Evolutionary conservation across 2,329 filamentous ascomycete genomes (phyloP), one percentile per base, ranked within the genome.

Genomic region (Dactylellina parvicollis): DNA sequence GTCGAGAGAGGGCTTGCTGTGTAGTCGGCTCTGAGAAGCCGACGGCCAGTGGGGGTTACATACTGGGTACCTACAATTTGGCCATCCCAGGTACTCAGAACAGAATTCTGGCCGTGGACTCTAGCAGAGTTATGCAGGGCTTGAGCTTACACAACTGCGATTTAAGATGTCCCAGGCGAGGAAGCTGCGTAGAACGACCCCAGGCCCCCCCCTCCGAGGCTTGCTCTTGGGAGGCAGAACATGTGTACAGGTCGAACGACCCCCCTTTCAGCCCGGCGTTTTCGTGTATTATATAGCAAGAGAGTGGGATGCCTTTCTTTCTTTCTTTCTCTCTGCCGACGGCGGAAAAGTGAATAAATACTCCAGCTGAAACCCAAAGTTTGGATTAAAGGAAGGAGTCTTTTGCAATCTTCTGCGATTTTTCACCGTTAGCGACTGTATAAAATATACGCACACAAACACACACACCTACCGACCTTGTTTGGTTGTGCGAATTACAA

Each of bases 161-260:
- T 57, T 64, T 50, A 44, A 71, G 66, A 57, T 62, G 56, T 62
- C 66, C 66, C 66, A 71, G 66, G 66, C 66, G 66, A 71, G 56
- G 55, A 56, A 62, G 66, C 66, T 71, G 56, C 55, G 65, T 26
- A 46, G 42, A 16, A 16, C 16, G 5, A 38, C 36, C 55, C 32
- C 30, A 32, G 32, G 24, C 40, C 64, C 32, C 65, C 55, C 28
- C 34, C 56, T 56, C 57, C 60, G 59, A 72, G 67, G 67, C 67
- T 72, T 57, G 52, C n/a, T n/a, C n/a, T n/a, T n/a, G n/a, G 62
- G 56, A 26, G 57, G 42, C 50, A 57, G 67, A 59, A 65, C 67
- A 72, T 72, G 67, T 72, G 67, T 72, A 64, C 67, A 65, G 42
- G 67, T 65, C 67, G 67, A 72, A 61, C 59, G 67, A 72, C 67